Evolutionary conservation across 106 monocot species (phyloP).

Genomic region (Vanilla planifolia): DNA sequence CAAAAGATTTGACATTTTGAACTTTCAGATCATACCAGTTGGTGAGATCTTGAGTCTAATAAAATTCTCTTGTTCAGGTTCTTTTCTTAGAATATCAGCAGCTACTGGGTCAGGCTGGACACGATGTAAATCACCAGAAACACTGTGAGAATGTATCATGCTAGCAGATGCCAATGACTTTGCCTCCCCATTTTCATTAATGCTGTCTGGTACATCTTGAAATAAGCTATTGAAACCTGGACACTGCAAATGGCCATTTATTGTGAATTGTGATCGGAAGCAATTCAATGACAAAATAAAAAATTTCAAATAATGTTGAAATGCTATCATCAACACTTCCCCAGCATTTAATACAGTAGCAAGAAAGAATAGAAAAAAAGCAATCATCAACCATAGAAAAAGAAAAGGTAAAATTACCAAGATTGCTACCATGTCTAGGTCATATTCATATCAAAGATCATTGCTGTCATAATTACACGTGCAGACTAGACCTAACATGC

Average conservation of each 20-base stretch:
- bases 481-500: too few relatives aligned
- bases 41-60: conserved; percentile 70
- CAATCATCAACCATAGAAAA: too few relatives aligned
- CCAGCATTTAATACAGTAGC: too few relatives aligned
- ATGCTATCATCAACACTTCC: too few relatives aligned
- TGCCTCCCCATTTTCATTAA: conserved; percentile 48
- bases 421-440: too few relatives aligned
- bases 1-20: not conserved
- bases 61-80: conserved; percentile 91
- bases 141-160: conserved; percentile 84
- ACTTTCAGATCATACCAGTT: conserved; percentile 35
- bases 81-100: conserved; percentile 95
- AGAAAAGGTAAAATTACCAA: too few relatives aligned
- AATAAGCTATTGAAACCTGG: conserved; percentile 25
- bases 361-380: too few relatives aligned
- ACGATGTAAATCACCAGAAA: conserved; percentile 85
- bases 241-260: conserved; percentile 23
- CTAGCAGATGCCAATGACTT: conserved; percentile 45
- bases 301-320: too few relatives aligned
- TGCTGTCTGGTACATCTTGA: conserved; percentile 37
- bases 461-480: too few relatives aligned
- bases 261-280: too few relatives aligned
- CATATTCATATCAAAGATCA: too few relatives aligned
- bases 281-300: too few relatives aligned
- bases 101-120: conserved; percentile 91